These are phyloP conservation scores for Calonectria pseudoturangicola DNA, from an alignment of 2,329 filamentous ascomycete genomes.

Conservation along the genomic window DNA sequence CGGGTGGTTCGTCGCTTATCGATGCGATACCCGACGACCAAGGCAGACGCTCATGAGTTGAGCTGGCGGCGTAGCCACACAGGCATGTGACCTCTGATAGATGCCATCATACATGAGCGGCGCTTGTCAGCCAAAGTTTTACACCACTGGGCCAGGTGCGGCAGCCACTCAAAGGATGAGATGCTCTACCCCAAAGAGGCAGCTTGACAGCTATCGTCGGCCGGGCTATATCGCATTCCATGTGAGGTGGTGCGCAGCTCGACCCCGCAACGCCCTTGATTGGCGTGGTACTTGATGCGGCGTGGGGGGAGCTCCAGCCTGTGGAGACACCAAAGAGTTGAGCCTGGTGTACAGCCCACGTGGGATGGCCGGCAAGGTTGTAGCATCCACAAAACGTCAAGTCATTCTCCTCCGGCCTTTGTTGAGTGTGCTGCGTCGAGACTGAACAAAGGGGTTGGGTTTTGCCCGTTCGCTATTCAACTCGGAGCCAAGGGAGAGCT, in stretches of 20 bases:
- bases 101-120: conserved; percentile 31
- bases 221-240: conserved; percentile 18
- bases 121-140: conserved; percentile 19
- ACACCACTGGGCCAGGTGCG: not conserved
- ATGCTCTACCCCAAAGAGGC: conserved; percentile 32
- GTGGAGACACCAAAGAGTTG: conserved; percentile 24
- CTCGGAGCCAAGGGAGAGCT: conserved; percentile 18
- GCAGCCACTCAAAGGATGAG: conserved; percentile 22
- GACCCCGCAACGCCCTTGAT: conserved; percentile 38
- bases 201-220: conserved; percentile 36
- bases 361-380: conserved; percentile 25
- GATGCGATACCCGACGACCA: conserved; percentile 37
- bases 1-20: conserved; percentile 33
- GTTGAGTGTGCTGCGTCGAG: not conserved
- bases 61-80: not conserved
- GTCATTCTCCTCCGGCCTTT: conserved; percentile 11
- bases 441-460: not conserved
- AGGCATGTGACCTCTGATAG: conserved; percentile 33
- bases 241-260: conserved; percentile 10
- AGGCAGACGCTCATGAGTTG: conserved; percentile 4
- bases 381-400: not conserved
- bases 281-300: conserved; percentile 29
- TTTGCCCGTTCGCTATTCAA: not conserved
- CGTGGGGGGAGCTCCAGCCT: conserved; percentile 34
- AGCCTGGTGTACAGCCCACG: conserved; percentile 36